Evolutionary conservation across 2,329 filamentous ascomycete species (phyloP).

Genomic region (Sporothrix mexicana): DNA sequence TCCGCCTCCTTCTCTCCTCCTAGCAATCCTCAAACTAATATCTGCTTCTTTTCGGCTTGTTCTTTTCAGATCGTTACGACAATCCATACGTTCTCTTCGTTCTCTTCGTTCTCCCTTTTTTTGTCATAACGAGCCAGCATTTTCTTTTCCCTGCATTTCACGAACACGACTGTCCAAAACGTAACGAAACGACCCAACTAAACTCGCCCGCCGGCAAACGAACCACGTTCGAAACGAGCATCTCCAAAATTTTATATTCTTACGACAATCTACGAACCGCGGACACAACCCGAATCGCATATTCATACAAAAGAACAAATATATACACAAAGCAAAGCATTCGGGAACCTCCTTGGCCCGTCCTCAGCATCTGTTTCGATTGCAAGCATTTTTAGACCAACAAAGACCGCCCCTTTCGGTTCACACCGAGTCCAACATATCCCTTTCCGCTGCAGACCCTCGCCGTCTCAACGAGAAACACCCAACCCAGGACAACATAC

Average conservation of each 20-base stretch:
- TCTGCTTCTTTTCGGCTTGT: not conserved
- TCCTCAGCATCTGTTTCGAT: not conserved
- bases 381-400: slow-evolving; percentile 16
- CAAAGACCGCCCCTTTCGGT: slow-evolving; percentile 19
- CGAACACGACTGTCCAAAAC: slow-evolving; percentile 33
- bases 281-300: slow-evolving; percentile 1
- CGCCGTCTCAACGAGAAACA: not conserved
- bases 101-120: not conserved
- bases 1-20: slow-evolving; percentile 14
- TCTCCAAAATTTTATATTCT: not conserved
- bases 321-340: too few relatives aligned
- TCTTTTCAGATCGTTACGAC: not conserved
- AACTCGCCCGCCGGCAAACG: not conserved
- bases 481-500: not conserved
- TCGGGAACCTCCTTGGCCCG: too few relatives aligned
- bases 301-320: slow-evolving; percentile 1
- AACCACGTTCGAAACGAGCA: not conserved
- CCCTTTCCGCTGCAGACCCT: not conserved
- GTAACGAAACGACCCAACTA: slow-evolving; percentile 27
- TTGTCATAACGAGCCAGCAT: slow-evolving; percentile 14
- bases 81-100: not conserved
- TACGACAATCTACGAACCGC: slow-evolving; percentile 11
- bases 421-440: slow-evolving; percentile 27
- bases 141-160: slow-evolving; percentile 24
- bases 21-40: not conserved